These are phyloP conservation scores for Aspergillus phoenicis DNA, from an alignment of 2,329 filamentous ascomycete species.

Conservation along the genomic window DNA sequence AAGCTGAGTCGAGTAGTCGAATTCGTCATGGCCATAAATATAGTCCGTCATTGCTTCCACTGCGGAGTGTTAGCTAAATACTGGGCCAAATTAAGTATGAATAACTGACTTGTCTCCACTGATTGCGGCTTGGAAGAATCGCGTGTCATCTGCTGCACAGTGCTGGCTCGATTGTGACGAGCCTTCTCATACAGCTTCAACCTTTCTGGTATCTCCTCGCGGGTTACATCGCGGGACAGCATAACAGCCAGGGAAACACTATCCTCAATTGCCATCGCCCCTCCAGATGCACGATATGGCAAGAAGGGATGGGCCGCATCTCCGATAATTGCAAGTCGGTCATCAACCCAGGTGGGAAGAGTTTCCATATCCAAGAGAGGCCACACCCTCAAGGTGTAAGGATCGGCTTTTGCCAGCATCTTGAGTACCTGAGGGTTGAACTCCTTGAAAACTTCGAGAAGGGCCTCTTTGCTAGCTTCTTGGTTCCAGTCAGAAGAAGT, in stretches of 20 bases:
- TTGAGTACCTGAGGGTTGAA: slow-evolving; percentile 48
- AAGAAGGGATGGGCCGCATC: slow-evolving; percentile 71
- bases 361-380: slow-evolving; percentile 64
- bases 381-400: slow-evolving; percentile 57
- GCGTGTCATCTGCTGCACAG: slow-evolving; percentile 59
- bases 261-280: slow-evolving; percentile 68
- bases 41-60: slow-evolving; percentile 37
- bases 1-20: slow-evolving; percentile 55
- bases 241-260: slow-evolving; percentile 61
- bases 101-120: slow-evolving; percentile 18
- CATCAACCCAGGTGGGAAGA: slow-evolving; percentile 59
- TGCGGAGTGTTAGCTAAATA: slow-evolving; percentile 2
- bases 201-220: slow-evolving; percentile 55
- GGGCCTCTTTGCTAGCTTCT: slow-evolving; percentile 26
- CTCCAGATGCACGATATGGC: slow-evolving; percentile 66
- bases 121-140: slow-evolving; percentile 40
- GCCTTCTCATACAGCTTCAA: slow-evolving; percentile 62
- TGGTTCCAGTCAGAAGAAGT: slow-evolving; percentile 41
- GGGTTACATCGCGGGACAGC: slow-evolving; percentile 50
- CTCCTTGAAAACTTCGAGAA: slow-evolving; percentile 34
- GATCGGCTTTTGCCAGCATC: slow-evolving; percentile 45
- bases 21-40: slow-evolving; percentile 63
- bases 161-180: slow-evolving; percentile 59
- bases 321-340: slow-evolving; percentile 60
- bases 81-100: not conserved